These are phyloP conservation scores for Dactylellina drechsleri DNA, from an alignment of 2,329 filamentous ascomycete genomes.

Conservation along the genomic window DNA sequence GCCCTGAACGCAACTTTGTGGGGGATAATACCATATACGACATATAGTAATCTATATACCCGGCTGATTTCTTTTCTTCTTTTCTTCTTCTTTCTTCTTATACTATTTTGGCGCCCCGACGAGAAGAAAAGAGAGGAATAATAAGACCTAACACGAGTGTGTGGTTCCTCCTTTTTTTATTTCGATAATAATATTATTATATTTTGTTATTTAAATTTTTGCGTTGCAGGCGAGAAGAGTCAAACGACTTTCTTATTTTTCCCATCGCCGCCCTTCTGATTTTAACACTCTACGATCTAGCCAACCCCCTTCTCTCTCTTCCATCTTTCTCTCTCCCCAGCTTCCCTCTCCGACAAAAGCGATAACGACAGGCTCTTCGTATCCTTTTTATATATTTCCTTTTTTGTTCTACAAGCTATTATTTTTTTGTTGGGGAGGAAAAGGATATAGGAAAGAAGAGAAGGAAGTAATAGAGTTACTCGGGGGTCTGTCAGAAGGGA, in stretches of 20 bases:
- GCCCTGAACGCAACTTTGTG: too few relatives aligned
- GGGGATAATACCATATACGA: too few relatives aligned
- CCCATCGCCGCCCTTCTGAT: too few relatives aligned
- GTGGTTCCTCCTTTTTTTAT: not conserved
- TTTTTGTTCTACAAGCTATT: not conserved
- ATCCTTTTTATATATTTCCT: conserved; percentile 3
- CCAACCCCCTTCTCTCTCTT: not conserved
- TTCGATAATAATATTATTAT: not conserved
- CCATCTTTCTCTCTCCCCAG: not conserved
- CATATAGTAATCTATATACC: too few relatives aligned
- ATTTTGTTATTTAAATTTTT: not conserved
- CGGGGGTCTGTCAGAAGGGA: not conserved
- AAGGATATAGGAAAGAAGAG: too few relatives aligned
- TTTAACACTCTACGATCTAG: too few relatives aligned
- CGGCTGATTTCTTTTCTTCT: too few relatives aligned
- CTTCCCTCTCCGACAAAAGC: not conserved
- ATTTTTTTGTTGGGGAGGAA: not conserved
- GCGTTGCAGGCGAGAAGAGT: not conserved
- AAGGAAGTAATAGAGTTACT: too few relatives aligned
- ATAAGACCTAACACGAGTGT: not conserved
- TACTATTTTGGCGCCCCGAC: too few relatives aligned
- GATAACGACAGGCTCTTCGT: not conserved
- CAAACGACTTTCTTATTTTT: not conserved
- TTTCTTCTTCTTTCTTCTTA: too few relatives aligned
- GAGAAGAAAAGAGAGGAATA: too few relatives aligned